Evolutionary conservation across 352 stramenopile genomes (phyloP).

Genomic region (Globisporangium paddicum): DNA sequence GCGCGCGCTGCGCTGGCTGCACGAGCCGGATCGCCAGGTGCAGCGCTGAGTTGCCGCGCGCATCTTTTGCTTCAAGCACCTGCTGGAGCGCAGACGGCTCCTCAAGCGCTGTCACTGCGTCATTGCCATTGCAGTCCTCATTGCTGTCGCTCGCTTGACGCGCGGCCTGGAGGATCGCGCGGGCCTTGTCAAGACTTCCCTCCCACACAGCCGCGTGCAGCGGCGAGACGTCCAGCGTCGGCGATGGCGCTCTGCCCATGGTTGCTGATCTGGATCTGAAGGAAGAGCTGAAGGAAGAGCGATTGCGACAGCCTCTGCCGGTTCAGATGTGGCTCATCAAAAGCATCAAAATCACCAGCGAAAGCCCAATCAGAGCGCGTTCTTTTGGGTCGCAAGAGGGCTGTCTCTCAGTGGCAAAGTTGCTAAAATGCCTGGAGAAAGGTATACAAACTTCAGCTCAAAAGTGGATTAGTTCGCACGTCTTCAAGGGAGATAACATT

Average conservation of each 20-base stretch:
- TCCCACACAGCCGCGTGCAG: slow-evolving; percentile 75
- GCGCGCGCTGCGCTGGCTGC: slow-evolving; percentile 49
- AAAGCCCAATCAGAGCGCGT: too few relatives aligned
- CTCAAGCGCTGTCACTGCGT: neutral
- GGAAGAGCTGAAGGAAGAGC: neutral
- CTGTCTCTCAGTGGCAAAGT: too few relatives aligned
- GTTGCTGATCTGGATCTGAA: neutral
- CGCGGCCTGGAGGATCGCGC: slow-evolving; percentile 23
- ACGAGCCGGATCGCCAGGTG: slow-evolving; percentile 69
- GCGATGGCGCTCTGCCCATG: neutral
- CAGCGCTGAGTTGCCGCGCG: slow-evolving; percentile 60
- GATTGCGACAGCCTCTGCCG: too few relatives aligned
- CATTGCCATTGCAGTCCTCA: neutral
- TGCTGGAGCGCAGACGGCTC: slow-evolving; percentile 15
- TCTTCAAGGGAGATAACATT: too few relatives aligned
- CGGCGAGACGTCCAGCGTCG: slow-evolving; percentile 16
- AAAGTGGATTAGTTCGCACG: too few relatives aligned
- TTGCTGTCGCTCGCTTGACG: slow-evolving; percentile 6
- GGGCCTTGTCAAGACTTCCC: slow-evolving; percentile 36
- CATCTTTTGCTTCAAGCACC: slow-evolving; percentile 53
- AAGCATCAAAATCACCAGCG: too few relatives aligned
- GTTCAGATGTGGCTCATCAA: too few relatives aligned
- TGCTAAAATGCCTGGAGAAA: too few relatives aligned
- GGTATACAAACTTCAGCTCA: too few relatives aligned
- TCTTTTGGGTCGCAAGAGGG: too few relatives aligned